Base-by-base conservation (phyloP, 2,329 filamentous ascomycete species). In the Pseudogymnoascus sp. region DNA sequence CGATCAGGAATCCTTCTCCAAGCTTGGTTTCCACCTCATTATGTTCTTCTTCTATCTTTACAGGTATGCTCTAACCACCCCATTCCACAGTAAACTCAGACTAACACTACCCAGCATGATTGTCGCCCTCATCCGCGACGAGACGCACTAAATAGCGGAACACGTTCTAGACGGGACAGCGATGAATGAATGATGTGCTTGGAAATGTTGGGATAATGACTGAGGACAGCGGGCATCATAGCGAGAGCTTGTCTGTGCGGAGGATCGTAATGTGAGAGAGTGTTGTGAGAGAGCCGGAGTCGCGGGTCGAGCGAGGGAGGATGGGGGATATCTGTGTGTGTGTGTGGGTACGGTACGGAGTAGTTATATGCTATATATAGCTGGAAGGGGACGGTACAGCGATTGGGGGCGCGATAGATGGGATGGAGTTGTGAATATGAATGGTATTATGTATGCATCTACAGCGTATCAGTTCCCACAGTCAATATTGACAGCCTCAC, bases 21-120 rank as follows among this genome's bases (percentile, higher is more conserved):
- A 99, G 82, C 90, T 99, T 47, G 94, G 93, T 63, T 99, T 99
- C 84, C 94, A 99, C 78, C 82, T 99, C 65, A 77, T 99, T 79
- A 97, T 99, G 92, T 99, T 99, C 85, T 99, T 99, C 87, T 99
- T 97, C 85, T 99, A 99, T 80, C 89, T 99, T 63, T 96, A 96
- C 85, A 95, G 68, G 44, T 50, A 50, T n/a, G 31, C 12, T 35
- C 6, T 5, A 47, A 14, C 21, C 11, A 25, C 7, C 14, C 7
- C 3, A 21, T 16, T 35, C 2, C 16, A 4, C 28, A 23, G 6
- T 8, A 2, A 50, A 28, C 23, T 12, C 1, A 37, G 14, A 35
- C 56, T 59, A 63, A 44, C 42, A 59, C 2, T 7, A n/a, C 10
- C 33, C 11, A 50, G 90, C 87, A 95, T 94, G 90, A 94, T 94